These are phyloP conservation scores for Globisporangium uncinulatum DNA, from an alignment of 352 stramenopile species.

Conservation along the genomic window DNA sequence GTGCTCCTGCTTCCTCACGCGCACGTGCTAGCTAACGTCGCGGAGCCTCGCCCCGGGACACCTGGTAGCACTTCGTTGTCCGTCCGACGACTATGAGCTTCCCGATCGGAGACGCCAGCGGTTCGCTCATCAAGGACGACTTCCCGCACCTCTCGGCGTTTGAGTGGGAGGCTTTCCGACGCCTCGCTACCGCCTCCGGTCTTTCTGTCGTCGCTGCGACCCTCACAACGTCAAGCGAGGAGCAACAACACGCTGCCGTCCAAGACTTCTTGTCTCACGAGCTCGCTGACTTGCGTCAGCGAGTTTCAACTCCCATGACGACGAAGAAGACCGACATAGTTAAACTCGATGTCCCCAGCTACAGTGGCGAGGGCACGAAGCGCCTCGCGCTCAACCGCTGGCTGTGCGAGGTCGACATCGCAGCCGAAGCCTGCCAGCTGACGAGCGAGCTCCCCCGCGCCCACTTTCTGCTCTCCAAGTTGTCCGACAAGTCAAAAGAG, in stretches of 20 bases:
- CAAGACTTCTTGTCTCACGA: conserved; percentile 1
- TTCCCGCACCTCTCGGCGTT: not conserved
- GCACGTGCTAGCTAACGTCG: no score
- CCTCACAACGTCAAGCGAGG: not conserved
- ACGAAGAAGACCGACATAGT: conserved; percentile 14
- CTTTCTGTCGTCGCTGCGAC: not conserved
- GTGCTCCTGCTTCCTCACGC: no score
- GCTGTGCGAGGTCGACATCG: conserved; percentile 20
- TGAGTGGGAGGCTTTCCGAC: not conserved
- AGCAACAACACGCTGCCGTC: not conserved
- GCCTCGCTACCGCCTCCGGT: not conserved
- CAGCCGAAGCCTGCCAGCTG: conserved; percentile 15
- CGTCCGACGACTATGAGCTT: no score
- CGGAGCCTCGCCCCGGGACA: no score
- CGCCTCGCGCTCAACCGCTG: conserved; percentile 15
- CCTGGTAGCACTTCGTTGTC: no score
- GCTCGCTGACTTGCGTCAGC: no score
- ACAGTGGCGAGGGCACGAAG: conserved; percentile 7
- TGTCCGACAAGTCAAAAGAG: no score
- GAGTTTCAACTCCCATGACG: not conserved
- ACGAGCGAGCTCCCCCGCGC: not conserved
- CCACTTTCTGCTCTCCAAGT: no score
- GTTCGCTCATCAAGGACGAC: no score
- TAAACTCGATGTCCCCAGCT: conserved; percentile 22
- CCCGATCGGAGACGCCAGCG: no score